Evolutionary conservation across 768 basidiomycete species (phyloP), one percentile per base, ranked within the genome.

Genomic region (Rubroboletus satanas): DNA sequence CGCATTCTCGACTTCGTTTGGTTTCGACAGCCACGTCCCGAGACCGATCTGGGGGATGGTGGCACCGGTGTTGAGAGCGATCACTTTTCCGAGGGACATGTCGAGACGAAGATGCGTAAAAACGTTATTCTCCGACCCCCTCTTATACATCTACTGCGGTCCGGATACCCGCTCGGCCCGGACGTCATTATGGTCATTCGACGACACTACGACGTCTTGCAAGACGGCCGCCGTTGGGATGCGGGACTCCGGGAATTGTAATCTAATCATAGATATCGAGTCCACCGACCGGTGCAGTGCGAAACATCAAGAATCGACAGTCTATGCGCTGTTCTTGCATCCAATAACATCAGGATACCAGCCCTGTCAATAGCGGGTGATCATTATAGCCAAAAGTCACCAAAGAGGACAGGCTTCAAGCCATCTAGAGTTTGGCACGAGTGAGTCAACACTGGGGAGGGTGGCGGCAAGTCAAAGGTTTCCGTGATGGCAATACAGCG

Each of bases 1-100:
- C 42, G 87, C 84, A 35, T 77, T 75, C 71, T 87, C 85, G 55
- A 92, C 91, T 66, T 93, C 87, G 28, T 83, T 76, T 9, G 85
- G 84, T 65, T 85, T 75, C 7, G 88, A 85, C 52, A 85, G 76
- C 89, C 89, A 93, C 17, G 90, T 91, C 6, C 91, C 92, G 36
- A 92, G 77, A 38, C 92, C 92, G 62, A 93, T 83, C 70, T 86
- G 83, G 33, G 88, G 90, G 60, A 93, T 75, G 48, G 70, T 60
- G 38, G 75, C 73, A 3, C 84, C 84, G 51, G 73, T 76, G 61
- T 73, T 71, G 57, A 83, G 74, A 15, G 69, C 61, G 57, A 79
- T 12, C 10, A 55, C 47, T 54, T 75, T 76, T 41, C 63, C 63
- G 53, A 75, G 60, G 6, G 80, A 79, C 80, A 81, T 81, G 32